These are phyloP conservation scores for Astrocystis sublimbata DNA, from an alignment of 495 filamentous ascomycete species.

Conservation along the genomic window DNA sequence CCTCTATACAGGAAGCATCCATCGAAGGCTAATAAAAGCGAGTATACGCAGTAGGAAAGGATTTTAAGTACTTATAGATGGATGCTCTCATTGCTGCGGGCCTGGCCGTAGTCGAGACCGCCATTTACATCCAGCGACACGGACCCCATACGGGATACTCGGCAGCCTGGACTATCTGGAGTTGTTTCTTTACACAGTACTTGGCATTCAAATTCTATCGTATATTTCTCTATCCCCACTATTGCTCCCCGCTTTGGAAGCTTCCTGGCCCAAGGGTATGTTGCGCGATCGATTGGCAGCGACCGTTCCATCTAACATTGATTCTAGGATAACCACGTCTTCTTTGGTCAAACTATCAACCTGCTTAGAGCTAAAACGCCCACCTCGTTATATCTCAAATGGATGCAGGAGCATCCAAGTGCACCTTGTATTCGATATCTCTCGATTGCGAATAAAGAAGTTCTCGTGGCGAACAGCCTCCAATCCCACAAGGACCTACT, in stretches of 20 bases:
- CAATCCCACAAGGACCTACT: conserved; percentile 39
- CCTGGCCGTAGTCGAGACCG: too few relatives aligned
- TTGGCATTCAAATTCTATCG: conserved; percentile 23
- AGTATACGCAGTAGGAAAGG: too few relatives aligned
- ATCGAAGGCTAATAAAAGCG: too few relatives aligned
- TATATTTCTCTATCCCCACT: conserved; percentile 28
- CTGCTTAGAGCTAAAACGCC: conserved; percentile 27
- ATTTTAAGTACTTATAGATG: too few relatives aligned
- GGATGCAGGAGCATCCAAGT: conserved; percentile 35
- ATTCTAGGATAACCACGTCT: conserved; percentile 23
- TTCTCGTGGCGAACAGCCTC: conserved; percentile 37
- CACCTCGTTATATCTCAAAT: conserved; percentile 22
- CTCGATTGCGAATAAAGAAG: conserved; percentile 34
- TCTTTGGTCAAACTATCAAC: conserved; percentile 28
- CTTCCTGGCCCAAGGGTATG: conserved; percentile 34
- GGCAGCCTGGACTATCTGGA: too few relatives aligned
- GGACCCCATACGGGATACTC: too few relatives aligned
- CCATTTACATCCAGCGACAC: too few relatives aligned
- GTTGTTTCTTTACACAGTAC: conserved; percentile 25
- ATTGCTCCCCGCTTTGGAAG: conserved; percentile 33
- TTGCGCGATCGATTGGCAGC: not conserved
- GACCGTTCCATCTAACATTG: not conserved
- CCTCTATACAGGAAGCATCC: too few relatives aligned
- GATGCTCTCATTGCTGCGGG: too few relatives aligned
- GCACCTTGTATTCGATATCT: conserved; percentile 42